phyloP scores from a whole-genome alignment of 1,139 yeast genomes.

The Blastobotrys petasosporus region DNA sequence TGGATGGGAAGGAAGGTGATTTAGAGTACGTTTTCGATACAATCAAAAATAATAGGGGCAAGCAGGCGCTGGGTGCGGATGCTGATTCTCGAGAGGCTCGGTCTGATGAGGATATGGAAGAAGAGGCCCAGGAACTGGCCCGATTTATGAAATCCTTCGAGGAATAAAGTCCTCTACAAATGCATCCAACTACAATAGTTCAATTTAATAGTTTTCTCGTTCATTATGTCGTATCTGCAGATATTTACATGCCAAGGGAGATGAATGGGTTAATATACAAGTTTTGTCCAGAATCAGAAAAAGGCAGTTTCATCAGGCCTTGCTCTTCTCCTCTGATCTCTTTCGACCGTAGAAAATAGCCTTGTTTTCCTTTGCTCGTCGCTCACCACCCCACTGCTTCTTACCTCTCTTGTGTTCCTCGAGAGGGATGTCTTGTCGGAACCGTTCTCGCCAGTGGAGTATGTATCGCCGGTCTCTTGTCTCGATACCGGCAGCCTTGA shows the following conservation, averaged over 20 bases:
- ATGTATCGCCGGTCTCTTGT: conserved; percentile 57
- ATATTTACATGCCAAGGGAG: background rate
- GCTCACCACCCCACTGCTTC: conserved; percentile 85
- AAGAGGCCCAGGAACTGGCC: conserved; percentile 53
- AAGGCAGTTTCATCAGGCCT: conserved; percentile 5
- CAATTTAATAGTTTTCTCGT: background rate
- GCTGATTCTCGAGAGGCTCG: conserved; percentile 38
- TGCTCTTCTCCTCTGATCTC: conserved; percentile 19
- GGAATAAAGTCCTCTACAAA: too few species aligned
- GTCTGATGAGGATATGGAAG: conserved; percentile 52
- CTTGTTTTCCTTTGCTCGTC: conserved; percentile 61
- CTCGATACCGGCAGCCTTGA: conserved; percentile 76
- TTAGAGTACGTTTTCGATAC: conserved; percentile 35
- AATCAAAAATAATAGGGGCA: conserved; percentile 28
- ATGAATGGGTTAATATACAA: background rate
- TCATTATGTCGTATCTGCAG: too few species aligned
- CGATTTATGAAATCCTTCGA: conserved; percentile 31
- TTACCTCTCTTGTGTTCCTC: conserved; percentile 57
- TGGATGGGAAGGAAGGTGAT: conserved; percentile 48
- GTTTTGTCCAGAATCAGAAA: background rate
- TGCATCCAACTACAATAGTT: too few species aligned
- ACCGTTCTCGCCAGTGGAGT: conserved; percentile 41
- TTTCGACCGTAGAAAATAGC: conserved; percentile 53
- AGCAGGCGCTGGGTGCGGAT: conserved; percentile 37
- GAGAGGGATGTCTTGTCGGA: conserved; percentile 53